Base-by-base conservation (phyloP, 768 basidiomycete genomes). In the Russula ochroleuca region DNA sequence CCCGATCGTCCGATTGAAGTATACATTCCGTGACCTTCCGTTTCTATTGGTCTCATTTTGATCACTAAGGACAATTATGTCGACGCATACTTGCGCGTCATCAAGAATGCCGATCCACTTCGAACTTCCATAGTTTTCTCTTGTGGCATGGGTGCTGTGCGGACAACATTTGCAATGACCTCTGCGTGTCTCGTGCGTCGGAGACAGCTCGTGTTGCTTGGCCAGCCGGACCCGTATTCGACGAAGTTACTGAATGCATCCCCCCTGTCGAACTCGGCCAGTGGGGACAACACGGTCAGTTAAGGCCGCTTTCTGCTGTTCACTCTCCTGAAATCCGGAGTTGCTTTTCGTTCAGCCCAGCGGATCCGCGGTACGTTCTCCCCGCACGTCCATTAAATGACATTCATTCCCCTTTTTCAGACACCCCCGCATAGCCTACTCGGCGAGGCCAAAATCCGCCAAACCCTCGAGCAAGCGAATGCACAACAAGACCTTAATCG, bases 91-190 rank as follows among this genome's bases (percentile, higher is more conserved):
- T 79, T 95, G 21, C 81, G 80, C 3, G 86, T 96, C 38, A 88
- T 99, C 63, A 84, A 85, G 66, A 75, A 81, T 43, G 83, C 88
- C 0, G 91, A 96, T 69, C 95, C 96, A 2, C 76, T 87, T 4
- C 78, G 79, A 19, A 94, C 93, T 0, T 86, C 90, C 0, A 78
- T 98, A 21, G 90, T 98, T 5, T 98, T 98, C 73, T 94, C 90
- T 54, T 98, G 96, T 72, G 96, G 97, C 37, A 94, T 96, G 86
- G 97, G 97, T 50, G 93, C 92, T 2, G 95, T 98, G 1, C 83
- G 96, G 21, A 95, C 94, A 2, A 98, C 95, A 0, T 98, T 97
- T 71, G 94, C 92, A 3, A 98, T 98, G 97, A 83, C 88, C n/a
- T 92, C 94, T 8, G 94, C 96, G 0, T 85, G 87, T 61, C 79